Percentiles rank a stretch among this genome's conserved stretches.
Conservation (phyloP, 208 protist species). For the Leptomonas pyrrhocoris region DNA sequence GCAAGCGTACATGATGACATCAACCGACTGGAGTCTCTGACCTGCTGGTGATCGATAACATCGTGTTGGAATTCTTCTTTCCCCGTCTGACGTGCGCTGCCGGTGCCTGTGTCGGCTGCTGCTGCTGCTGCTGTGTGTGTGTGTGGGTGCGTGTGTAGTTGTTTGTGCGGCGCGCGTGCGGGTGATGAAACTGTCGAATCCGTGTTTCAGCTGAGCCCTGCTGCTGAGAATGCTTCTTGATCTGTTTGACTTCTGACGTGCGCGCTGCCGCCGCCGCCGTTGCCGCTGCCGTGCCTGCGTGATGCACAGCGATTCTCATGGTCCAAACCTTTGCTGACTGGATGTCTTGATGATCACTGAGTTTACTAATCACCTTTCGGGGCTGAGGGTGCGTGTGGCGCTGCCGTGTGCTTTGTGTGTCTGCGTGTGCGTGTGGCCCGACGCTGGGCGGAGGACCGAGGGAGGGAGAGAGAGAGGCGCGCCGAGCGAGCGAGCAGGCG, state of each 20-base stretch:
- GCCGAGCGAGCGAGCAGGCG: too few species aligned
- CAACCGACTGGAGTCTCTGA: constrained; percentile 43
- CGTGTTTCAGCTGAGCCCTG: constrained; percentile 50
- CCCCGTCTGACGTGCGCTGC: constrained; percentile 22
- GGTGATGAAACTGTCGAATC: constrained; percentile 55
- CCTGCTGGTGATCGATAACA: constrained; percentile 24
- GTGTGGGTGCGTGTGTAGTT: neutral
- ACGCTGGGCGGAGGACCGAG: too few species aligned
- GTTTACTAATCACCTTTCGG: constrained; percentile 16
- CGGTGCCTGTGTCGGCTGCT: too few species aligned
- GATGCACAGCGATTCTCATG: constrained; percentile 17
- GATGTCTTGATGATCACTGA: constrained; percentile 9
- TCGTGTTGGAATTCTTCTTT: constrained; percentile 28
- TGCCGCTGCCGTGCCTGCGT: constrained; percentile 6
- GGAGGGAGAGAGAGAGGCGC: too few species aligned
- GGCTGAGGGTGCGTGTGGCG: constrained; percentile 2
- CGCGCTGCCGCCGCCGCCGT: neutral
- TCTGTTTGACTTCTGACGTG: constrained; percentile 48
- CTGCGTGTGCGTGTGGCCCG: neutral
- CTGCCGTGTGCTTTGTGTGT: constrained; percentile 3
- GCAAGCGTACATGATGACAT: constrained; percentile 27
- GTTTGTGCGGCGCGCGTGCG: constrained; percentile 2
- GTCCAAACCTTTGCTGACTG: constrained; percentile 9
- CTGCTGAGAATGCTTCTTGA: constrained; percentile 39
- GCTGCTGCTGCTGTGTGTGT: too few species aligned